Percentiles rank a stretch among this genome's conserved stretches.
Evolutionary conservation across 2,329 filamentous ascomycete genomes (phyloP).

Genomic region (Davidsoniella virescens): DNA sequence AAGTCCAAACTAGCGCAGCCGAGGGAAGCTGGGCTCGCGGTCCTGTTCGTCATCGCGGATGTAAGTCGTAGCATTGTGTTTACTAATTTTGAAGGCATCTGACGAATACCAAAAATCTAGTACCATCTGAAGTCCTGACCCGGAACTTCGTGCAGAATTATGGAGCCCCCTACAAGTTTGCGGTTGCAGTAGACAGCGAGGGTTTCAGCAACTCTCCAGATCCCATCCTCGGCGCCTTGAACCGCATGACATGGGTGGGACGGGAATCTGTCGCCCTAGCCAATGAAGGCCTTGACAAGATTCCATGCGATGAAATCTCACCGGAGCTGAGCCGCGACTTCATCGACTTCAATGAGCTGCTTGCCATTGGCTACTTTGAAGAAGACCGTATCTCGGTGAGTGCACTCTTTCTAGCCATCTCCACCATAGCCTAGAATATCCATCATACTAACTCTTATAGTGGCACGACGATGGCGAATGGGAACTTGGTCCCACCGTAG

Average conservation of each 20-base stretch:
- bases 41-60: constrained; percentile 20
- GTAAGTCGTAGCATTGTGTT: constrained; percentile 16
- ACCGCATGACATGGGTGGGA: constrained; percentile 39
- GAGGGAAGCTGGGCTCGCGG: constrained; percentile 28
- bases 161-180: constrained; percentile 52
- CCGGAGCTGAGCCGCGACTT: not conserved
- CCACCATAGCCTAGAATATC: not conserved
- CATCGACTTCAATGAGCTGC: constrained; percentile 43
- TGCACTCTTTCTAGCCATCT: constrained; percentile 8
- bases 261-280: constrained; percentile 22
- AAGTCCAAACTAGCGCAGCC: constrained; percentile 23
- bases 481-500: constrained; percentile 45
- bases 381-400: constrained; percentile 38
- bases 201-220: constrained; percentile 32
- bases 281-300: constrained; percentile 7
- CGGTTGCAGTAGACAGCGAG: constrained; percentile 35
- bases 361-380: constrained; percentile 47
- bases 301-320: not conserved
- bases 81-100: not conserved
- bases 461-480: constrained; percentile 52
- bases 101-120: not conserved
- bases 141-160: constrained; percentile 39
- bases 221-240: constrained; percentile 32
- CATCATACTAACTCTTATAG: constrained; percentile 18
- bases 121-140: constrained; percentile 26